Percentiles rank a stretch among this genome's conserved stretches.
Conservation (phyloP, 2,329 filamentous ascomycete genomes). For the Harringtonia aguacate region DNA sequence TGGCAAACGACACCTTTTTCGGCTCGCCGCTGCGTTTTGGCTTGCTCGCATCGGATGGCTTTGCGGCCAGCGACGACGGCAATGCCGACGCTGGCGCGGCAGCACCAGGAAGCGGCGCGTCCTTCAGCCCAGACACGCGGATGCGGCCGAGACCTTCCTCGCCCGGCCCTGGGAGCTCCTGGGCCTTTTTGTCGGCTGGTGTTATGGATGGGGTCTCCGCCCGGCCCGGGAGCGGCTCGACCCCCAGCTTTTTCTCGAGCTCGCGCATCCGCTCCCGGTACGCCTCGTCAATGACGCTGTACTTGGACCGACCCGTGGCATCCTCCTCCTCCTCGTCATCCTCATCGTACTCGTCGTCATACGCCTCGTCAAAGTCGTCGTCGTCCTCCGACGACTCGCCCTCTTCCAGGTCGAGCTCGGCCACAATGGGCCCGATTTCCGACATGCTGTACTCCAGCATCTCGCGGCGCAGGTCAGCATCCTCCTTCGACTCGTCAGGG, state of each 20-base stretch:
- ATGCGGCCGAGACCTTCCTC: conserved; percentile 47
- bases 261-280: conserved; percentile 78
- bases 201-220: not conserved
- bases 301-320: conserved; percentile 62
- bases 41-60: too few relatives aligned
- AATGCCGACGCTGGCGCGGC: conserved; percentile 3
- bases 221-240: conserved; percentile 29
- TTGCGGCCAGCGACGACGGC: conserved; percentile 3
- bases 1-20: conserved; percentile 76
- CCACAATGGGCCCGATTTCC: conserved; percentile 85
- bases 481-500: conserved; percentile 66
- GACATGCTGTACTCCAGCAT: conserved; percentile 87
- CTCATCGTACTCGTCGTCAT: conserved; percentile 26
- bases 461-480: conserved; percentile 67
- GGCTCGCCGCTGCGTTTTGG: conserved; percentile 18
- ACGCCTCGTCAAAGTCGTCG: conserved; percentile 31
- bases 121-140: conserved; percentile 26
- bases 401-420: conserved; percentile 78
- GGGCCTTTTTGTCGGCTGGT: conserved; percentile 13
- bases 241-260: conserved; percentile 65
- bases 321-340: conserved; percentile 53
- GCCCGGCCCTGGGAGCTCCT: not conserved
- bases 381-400: conserved; percentile 45
- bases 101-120: not conserved
- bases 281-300: conserved; percentile 56